Evolutionary conservation across 2,329 filamentous ascomycete species (phyloP).

Genomic region (Scopulariopsis brevicaulis): DNA sequence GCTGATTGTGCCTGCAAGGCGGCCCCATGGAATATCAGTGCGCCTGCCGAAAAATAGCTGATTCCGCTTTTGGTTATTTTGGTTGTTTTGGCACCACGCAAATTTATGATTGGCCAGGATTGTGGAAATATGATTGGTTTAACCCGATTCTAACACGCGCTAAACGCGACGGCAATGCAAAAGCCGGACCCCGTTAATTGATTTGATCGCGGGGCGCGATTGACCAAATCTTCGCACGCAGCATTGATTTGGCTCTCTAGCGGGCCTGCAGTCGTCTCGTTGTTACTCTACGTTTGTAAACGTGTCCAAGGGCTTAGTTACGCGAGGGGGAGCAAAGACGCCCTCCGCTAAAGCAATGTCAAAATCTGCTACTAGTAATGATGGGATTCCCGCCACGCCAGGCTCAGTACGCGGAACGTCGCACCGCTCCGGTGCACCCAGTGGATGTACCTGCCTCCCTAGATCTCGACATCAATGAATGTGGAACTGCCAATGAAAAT

Average conservation of each 20-base stretch:
- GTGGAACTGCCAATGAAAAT: neutral
- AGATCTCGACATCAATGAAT: neutral
- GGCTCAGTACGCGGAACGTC: too few relatives aligned
- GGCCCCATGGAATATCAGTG: neutral
- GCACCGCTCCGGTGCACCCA: too few relatives aligned
- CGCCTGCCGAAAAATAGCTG: slow-evolving; percentile 9
- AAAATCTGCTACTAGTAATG: too few relatives aligned
- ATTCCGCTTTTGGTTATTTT: slow-evolving; percentile 4
- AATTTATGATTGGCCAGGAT: slow-evolving; percentile 3
- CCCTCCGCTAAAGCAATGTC: too few relatives aligned
- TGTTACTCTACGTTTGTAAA: too few relatives aligned
- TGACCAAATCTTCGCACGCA: too few relatives aligned
- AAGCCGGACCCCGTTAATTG: neutral
- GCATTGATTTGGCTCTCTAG: too few relatives aligned
- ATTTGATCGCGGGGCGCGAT: neutral
- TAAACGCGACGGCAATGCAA: neutral
- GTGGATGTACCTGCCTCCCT: too few relatives aligned
- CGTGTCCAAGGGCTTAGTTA: too few relatives aligned
- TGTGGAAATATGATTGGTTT: neutral
- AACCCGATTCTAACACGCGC: neutral
- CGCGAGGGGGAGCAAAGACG: too few relatives aligned
- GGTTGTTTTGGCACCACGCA: neutral
- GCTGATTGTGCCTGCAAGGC: slow-evolving; percentile 10
- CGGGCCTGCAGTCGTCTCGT: too few relatives aligned
- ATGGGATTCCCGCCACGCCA: too few relatives aligned